Evolutionary conservation across 202 grass and related monocot genomes (phyloP), one percentile per base, ranked within the genome.

Genomic region (Saccharum hybrid): DNA sequence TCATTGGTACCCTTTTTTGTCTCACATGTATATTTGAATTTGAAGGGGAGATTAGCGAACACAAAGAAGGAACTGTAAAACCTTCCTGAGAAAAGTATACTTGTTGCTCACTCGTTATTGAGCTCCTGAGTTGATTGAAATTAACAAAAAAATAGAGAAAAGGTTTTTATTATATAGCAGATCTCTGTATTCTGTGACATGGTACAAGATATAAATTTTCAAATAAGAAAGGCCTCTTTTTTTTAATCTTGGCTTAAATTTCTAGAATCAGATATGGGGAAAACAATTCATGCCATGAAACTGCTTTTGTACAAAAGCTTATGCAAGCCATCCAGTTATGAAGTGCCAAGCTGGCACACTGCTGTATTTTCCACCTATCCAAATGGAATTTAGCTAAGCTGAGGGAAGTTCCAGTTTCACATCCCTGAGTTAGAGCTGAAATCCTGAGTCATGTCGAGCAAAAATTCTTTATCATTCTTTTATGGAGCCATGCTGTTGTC

Each of bases 401-500:
- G 59, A 45, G 22, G 60, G 75, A 65, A 78, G 40, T 48, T 5
- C 11, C 59, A 7, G 28, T 60, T 76, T 75, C n/a, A 62, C 14
- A 69, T 40, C 33, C 64, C 33, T 41, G 11, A 11, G 74, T 33
- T 76, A 68, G 49, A 76, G 52, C 64, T 36, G 26, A 63, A 71
- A 42, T 14, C 37, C 33, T 8, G 36, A 69, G 82, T 54, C 69
- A 54, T 80, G 65, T 42, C 40, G 31, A 12, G 10, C 36, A 51
- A 76, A 78, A 78, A 31, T 78, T 78, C 30, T 63, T 70, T 59
- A 71, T 65, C 9, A 33, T 83, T 79, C 22, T 13, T 80, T 57
- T 51, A 46, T 84, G 80, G 56, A 38, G 76, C 5, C 0, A 84
- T 34, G 80, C 71, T 65, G 59, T 45, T 87, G 81, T 87, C 81